phyloP scores from a whole-genome alignment of 2,329 filamentous ascomycete genomes.

The Penicillium hesseltinei region DNA sequence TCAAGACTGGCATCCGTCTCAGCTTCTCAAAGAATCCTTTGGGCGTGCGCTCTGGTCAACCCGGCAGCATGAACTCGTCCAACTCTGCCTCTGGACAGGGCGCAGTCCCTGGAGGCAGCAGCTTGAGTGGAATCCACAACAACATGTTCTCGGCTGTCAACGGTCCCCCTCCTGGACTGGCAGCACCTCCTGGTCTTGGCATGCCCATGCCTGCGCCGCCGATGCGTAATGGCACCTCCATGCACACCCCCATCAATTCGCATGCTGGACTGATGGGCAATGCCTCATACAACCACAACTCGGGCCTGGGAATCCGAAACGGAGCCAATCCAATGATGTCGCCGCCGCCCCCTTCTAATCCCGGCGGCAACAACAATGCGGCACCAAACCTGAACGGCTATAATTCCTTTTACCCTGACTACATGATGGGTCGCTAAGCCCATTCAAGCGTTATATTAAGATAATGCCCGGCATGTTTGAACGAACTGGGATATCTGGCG shows the following conservation, averaged over 20 bases:
- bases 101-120: conserved; percentile 59
- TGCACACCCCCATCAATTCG: conserved; percentile 32
- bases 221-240: conserved; percentile 31
- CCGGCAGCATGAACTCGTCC: conserved; percentile 52
- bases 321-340: conserved; percentile 34
- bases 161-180: conserved; percentile 78
- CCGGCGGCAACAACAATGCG: conserved; percentile 28
- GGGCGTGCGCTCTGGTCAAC: conserved; percentile 79
- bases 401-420: conserved; percentile 46
- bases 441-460: conserved; percentile 26
- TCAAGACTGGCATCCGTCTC: conserved; percentile 90
- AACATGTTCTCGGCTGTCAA: conserved; percentile 66
- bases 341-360: conserved; percentile 30
- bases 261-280: conserved; percentile 32
- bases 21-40: conserved; percentile 98
- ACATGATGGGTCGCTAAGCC: conserved; percentile 49
- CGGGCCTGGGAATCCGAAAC: conserved; percentile 41
- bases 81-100: conserved; percentile 52
- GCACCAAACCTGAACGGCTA: conserved; percentile 35
- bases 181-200: conserved; percentile 69
- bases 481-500: conserved; percentile 41
- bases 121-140: conserved; percentile 53
- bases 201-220: conserved; percentile 31
- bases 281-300: conserved; percentile 36
- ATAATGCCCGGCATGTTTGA: conserved; percentile 47